Evolutionary conservation across 805 yeast species (phyloP), one percentile per base, ranked within the genome.

Genomic region (Scheffersomyces spartinae): DNA sequence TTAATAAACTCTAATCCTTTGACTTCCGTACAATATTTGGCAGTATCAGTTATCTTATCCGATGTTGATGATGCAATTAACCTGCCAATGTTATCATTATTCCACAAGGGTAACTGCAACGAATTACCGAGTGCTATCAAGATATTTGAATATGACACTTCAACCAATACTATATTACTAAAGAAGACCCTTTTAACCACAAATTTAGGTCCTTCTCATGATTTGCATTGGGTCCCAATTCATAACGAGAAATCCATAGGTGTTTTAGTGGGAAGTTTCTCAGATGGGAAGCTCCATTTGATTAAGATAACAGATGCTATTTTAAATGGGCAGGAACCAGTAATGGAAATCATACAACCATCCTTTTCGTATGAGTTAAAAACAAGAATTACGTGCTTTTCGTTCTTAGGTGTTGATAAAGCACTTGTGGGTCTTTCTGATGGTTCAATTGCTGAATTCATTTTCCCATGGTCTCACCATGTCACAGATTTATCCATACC

Each of bases 391-490:
- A 61, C 73, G 1, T 45, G 68, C 18, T 64, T 55, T 33, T 74
- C 66, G 33, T 68, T 67, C 48, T 20, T 69, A 4, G 57, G 60
- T 7, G 38, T 55, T 4, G 49, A 54, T 3, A 52, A 42, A 8
- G 43, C 79, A 2, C 43, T 75, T 2, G 68, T 71, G 16, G 88
- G 86, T 0, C 62, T 70, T 4, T 45, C 57, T 3, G 64, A 68
- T 27, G 91, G 91, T 0, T 53, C 52, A 16, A 47, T 79, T 7
- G 74, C 72, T 0, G 84, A 76, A 39, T 74, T 62, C 30, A 52
- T 60, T 7, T 36, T 72, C 1, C 68, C 68, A 4, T 39, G 33
- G 17, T 13, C 24, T 14, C 30, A 24, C 6, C 21, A 20, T 11
- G 43, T 29, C 5, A 24, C 20, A 4, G 47, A 47, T 14, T 10